Percentiles rank a stretch among this genome's conserved stretches.
phyloP scores from a whole-genome alignment of 179 eudicot genomes.

The Beta corolliflora region DNA sequence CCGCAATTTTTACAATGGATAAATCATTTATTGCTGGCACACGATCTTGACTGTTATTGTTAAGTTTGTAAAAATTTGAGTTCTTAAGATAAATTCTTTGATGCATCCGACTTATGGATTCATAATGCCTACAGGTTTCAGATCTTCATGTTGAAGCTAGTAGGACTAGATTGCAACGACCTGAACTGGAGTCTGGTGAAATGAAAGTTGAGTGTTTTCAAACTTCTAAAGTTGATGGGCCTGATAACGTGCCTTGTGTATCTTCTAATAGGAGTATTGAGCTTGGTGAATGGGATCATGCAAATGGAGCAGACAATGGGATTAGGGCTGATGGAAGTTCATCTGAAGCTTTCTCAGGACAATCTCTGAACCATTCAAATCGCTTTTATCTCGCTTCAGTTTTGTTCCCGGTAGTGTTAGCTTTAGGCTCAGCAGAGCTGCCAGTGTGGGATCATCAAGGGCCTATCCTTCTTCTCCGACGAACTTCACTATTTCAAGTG shows the following conservation, averaged over 20 bases:
- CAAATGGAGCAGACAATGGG: constrained; percentile 37
- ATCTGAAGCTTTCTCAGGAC: constrained; percentile 53
- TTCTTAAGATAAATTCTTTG: not conserved
- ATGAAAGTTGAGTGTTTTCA: constrained; percentile 45
- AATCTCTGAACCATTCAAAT: constrained; percentile 53
- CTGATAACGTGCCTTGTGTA: constrained; percentile 46
- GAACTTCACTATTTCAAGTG: constrained; percentile 42
- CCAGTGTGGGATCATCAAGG: constrained; percentile 65
- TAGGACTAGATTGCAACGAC: constrained; percentile 33
- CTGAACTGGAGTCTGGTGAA: constrained; percentile 39
- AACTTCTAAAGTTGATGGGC: constrained; percentile 47
- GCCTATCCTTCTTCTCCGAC: constrained; percentile 55
- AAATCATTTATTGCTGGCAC: not conserved
- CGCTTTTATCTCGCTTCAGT: constrained; percentile 81
- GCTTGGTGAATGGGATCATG: constrained; percentile 60
- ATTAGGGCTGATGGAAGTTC: constrained; percentile 50
- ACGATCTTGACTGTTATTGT: not conserved
- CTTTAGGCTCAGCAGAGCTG: constrained; percentile 72
- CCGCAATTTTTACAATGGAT: not conserved
- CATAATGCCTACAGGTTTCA: constrained; percentile 44
- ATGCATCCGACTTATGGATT: constrained; percentile 6
- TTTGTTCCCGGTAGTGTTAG: constrained; percentile 75
- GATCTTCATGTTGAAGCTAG: constrained; percentile 40
- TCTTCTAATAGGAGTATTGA: constrained; percentile 40
- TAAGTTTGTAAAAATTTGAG: not conserved